Percentiles rank a stretch among this genome's conserved stretches.
Conservation (phyloP, 139 green algal genomes). For the Closterium sp. region DNA sequence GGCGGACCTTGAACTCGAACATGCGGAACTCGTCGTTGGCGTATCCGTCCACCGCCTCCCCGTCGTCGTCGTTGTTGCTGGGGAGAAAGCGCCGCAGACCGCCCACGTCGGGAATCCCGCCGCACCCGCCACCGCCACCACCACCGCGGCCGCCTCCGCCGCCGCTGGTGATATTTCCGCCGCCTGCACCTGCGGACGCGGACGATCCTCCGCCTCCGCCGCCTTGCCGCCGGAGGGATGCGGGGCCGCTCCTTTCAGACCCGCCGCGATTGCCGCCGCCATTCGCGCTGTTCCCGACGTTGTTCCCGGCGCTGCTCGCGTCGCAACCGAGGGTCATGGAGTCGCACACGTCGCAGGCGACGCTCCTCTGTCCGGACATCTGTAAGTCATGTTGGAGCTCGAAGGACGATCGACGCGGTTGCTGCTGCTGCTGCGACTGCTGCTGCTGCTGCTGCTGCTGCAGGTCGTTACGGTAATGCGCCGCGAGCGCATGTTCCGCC, state of each 20-base stretch:
- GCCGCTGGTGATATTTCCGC: neutral
- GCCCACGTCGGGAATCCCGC: neutral
- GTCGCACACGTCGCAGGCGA: neutral
- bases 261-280: no score
- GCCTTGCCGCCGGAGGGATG: no score
- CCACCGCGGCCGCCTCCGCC: neutral
- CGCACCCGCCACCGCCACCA: neutral
- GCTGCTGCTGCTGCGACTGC: neutral
- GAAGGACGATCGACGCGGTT: no score
- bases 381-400: neutral
- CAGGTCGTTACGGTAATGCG: neutral
- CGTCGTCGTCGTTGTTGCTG: conserved; percentile 3
- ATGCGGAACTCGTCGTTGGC: conserved; percentile 50
- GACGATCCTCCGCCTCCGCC: no score
- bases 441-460: conserved; percentile 27
- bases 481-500: neutral
- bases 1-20: conserved; percentile 61
- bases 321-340: no score
- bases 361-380: neutral
- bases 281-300: no score
- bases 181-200: no score
- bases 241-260: no score
- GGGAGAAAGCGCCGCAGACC: conserved; percentile 5
- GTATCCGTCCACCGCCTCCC: conserved; percentile 7
- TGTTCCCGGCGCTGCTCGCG: no score